phyloP scores from a whole-genome alignment of 1,139 yeast species.

The Candida mesenterica region DNA sequence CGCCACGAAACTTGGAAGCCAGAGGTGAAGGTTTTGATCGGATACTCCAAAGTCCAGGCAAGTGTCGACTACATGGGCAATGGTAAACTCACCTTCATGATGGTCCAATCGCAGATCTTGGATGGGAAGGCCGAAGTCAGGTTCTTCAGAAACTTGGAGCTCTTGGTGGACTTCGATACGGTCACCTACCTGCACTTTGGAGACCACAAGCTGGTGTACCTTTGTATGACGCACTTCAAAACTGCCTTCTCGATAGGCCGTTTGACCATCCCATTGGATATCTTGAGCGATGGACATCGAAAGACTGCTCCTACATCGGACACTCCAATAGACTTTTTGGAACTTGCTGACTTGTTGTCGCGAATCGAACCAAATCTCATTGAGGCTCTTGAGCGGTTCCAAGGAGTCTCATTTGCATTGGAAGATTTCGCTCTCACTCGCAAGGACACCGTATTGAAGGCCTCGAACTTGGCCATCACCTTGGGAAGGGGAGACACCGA shows the following conservation, averaged over 20 bases:
- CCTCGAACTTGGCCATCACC: constrained; percentile 23
- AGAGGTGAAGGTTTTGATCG: constrained; percentile 23
- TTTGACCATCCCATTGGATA: constrained; percentile 26
- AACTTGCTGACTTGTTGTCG: neutral
- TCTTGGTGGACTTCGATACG: constrained; percentile 26
- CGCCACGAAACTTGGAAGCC: constrained; percentile 18
- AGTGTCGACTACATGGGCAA: constrained; percentile 19
- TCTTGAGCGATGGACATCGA: neutral
- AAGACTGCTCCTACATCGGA: neutral
- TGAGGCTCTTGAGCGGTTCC: constrained; percentile 12
- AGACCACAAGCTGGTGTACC: constrained; percentile 12
- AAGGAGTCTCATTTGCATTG: constrained; percentile 17
- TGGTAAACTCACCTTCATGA: constrained; percentile 22
- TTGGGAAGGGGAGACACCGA: constrained; percentile 14
- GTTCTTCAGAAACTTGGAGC: constrained; percentile 34
- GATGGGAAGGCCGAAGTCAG: constrained; percentile 18
- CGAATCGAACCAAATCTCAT: constrained; percentile 1
- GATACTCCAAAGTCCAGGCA: constrained; percentile 32
- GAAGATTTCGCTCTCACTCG: constrained; percentile 32
- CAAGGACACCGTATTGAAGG: constrained; percentile 17
- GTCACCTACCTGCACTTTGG: constrained; percentile 22
- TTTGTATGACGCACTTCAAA: constrained; percentile 20
- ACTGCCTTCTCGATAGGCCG: constrained; percentile 24
- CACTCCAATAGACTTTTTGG: neutral
- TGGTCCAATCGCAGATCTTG: constrained; percentile 32